Evolutionary conservation across 306 rosid species (phyloP).

Genomic region (Carpinus fangiana): DNA sequence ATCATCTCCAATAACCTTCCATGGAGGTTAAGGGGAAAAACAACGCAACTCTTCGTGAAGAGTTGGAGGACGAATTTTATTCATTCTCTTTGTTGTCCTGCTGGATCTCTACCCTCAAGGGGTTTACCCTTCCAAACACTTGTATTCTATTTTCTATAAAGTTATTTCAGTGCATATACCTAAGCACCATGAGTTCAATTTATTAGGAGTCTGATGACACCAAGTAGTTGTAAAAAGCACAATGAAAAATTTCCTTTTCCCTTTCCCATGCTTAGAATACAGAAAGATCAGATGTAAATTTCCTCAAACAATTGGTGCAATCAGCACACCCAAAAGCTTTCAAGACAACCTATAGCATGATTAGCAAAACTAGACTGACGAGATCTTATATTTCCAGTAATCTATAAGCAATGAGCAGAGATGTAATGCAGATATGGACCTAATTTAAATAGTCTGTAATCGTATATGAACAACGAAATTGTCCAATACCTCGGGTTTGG

Average conservation of each 20-base stretch:
- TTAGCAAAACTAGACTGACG: background rate
- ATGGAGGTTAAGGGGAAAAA: too few species aligned
- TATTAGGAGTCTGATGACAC: background rate
- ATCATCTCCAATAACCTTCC: too few species aligned
- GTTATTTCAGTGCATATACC: background rate
- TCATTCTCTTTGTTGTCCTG: too few species aligned
- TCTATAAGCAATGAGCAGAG: slow-evolving; percentile 2
- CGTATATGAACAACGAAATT: slow-evolving; percentile 26
- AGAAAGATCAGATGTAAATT: background rate
- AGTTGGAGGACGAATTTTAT: too few species aligned
- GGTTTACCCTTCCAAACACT: too few species aligned
- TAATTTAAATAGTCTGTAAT: background rate
- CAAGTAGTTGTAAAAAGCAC: slow-evolving; percentile 2
- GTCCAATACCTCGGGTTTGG: slow-evolving; percentile 71
- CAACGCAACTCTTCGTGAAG: too few species aligned
- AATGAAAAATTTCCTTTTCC: background rate
- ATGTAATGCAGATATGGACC: slow-evolving; percentile 9
- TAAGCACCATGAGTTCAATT: background rate
- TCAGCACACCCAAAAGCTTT: background rate
- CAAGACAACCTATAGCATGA: background rate
- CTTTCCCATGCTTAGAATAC: slow-evolving; percentile 4
- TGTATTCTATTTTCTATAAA: too few species aligned
- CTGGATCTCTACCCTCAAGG: too few species aligned
- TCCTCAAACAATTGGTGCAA: background rate
- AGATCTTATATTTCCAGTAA: background rate